Conservation (phyloP, 148 eudicot species). For the Simmondsia chinensis region DNA sequence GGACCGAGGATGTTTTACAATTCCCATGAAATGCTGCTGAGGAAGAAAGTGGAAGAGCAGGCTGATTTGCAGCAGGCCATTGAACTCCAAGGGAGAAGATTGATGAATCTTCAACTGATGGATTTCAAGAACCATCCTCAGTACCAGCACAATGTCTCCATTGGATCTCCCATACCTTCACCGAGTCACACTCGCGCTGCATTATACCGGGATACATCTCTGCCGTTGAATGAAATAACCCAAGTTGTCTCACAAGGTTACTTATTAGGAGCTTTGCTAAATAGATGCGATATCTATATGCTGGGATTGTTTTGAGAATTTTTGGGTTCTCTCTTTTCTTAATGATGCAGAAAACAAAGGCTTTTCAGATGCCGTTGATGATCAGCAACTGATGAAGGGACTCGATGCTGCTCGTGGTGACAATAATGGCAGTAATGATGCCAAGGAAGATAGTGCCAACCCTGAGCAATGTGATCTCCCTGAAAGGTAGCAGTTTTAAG, state of each 20-base stretch:
- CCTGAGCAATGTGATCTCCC: conserved; percentile 30
- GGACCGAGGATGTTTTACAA: conserved; percentile 65
- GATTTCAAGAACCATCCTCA: conserved; percentile 48
- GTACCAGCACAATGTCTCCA: conserved; percentile 22
- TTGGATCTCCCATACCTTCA: conserved; percentile 18
- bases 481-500: conserved; percentile 38
- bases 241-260: conserved; percentile 45
- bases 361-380: conserved; percentile 17
- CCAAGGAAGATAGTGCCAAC: conserved; percentile 17
- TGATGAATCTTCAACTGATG: conserved; percentile 68
- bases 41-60: conserved; percentile 70
- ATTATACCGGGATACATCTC: conserved; percentile 12
- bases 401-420: conserved; percentile 20
- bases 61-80: conserved; percentile 76
- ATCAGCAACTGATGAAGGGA: conserved; percentile 20
- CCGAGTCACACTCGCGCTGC: conserved; percentile 16
- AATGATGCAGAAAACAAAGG: conserved; percentile 26
- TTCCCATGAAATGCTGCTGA: conserved; percentile 52
- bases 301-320: too few relatives aligned
- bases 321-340: neutral
- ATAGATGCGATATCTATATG: too few relatives aligned
- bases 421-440: conserved; percentile 15
- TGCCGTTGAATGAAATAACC: conserved; percentile 16
- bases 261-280: neutral
- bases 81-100: conserved; percentile 66